Base-by-base conservation (phyloP, 441 rosid genomes). In the Jatropha podagrica region DNA sequence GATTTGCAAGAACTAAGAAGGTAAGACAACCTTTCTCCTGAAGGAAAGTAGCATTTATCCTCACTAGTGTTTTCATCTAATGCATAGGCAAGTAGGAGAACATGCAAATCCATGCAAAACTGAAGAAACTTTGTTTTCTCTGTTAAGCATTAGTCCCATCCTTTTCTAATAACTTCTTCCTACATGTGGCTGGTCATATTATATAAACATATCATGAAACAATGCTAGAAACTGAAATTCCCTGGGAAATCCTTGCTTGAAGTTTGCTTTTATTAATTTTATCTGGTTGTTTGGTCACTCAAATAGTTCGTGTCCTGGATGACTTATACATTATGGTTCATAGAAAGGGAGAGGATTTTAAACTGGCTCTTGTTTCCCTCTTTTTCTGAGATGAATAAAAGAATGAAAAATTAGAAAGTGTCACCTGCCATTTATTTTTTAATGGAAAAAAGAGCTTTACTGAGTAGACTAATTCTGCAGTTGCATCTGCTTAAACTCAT, bases 401-500 rank as follows among this genome's bases (percentile, higher is more conserved):
- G 58, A 32, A 61, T 4, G n/a, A 61, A 15, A 32, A 17, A 26
- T 1, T 62, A 48, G 18, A 63, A 51, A 73, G 76, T 61, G 18
- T 38, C 0, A 32, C 20, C 69, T 62, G 32, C 49, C 12, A 17
- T 72, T 49, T 71, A 61, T 1, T 56, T 11, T 44, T 44, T 7
- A 6, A 40, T n/a, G 42, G 10, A 20, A 32, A 46, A 18, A 41
- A 0, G 38, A 20, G 64, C 26, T 37, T 20, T 41, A 41, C 6
- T 13, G 55, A 69, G 20, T n/a, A 2, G n/a, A 46, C 11, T 12
- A n/a, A 40, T 14, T 52, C 49, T 75, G 61, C 48, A 60, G 32
- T n/a, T 66, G 56, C 37, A 38, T 65, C 41, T 72, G 68, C 68
- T 63, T 26, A 68, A 38, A 54, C 68, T 72, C 49, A 58, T 64